Evolutionary conservation across 345 rosid species (phyloP).

Genomic region (Eucalyptus urophylla): DNA sequence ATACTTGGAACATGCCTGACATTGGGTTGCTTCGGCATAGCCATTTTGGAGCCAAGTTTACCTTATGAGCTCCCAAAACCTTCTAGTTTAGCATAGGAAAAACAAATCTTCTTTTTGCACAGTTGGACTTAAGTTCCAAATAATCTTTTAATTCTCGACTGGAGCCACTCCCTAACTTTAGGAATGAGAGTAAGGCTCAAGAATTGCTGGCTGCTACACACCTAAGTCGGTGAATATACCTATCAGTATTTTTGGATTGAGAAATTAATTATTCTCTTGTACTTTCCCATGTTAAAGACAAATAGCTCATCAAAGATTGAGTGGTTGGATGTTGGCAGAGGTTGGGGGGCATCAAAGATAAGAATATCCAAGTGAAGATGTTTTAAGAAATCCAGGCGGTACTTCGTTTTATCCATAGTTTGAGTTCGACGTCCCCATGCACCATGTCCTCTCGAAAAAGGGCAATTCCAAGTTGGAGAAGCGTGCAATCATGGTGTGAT

Average conservation of each 20-base stretch:
- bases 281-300: not conserved
- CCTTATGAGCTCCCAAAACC: not conserved
- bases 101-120: not conserved
- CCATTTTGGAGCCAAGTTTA: not conserved
- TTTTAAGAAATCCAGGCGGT: not conserved
- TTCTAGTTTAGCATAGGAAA: not conserved
- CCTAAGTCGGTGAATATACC: not conserved
- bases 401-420: not conserved
- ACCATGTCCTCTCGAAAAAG: not conserved
- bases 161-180: not conserved
- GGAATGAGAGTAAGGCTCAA: not conserved
- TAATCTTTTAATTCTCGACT: not conserved
- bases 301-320: not conserved
- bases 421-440: not conserved
- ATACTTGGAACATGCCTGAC: not conserved
- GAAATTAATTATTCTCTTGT: not conserved
- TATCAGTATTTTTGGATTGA: not conserved
- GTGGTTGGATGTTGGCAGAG: not conserved
- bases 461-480: not conserved
- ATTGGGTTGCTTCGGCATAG: not conserved
- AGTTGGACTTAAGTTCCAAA: not conserved
- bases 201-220: not conserved
- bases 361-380: not conserved
- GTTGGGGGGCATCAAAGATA: not conserved
- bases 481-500: not conserved